These are phyloP conservation scores for Marasmius oreades DNA, from an alignment of 1,284 basidiomycete genomes.

Conservation along the genomic window DNA sequence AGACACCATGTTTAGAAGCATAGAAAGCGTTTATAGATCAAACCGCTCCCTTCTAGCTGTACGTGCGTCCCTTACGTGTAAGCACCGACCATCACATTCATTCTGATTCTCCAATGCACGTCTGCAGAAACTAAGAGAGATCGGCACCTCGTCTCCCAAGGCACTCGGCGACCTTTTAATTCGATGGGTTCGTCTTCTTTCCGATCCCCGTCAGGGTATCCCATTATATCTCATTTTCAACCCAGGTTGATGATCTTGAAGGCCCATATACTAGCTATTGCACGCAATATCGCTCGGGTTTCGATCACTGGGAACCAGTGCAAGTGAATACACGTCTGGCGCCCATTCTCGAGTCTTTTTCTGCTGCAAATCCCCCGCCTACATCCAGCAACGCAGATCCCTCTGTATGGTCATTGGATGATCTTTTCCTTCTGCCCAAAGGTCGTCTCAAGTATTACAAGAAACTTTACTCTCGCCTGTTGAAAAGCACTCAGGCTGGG, in stretches of 20 bases:
- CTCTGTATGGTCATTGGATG: slow-evolving; percentile 80
- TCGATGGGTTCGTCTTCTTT: slow-evolving; percentile 76
- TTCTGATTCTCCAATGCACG: slow-evolving; percentile 16
- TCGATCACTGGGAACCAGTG: slow-evolving; percentile 82
- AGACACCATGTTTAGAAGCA: slow-evolving; percentile 91
- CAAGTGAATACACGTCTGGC: slow-evolving; percentile 71
- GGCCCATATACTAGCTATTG: slow-evolving; percentile 84
- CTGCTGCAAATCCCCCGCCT: slow-evolving; percentile 58
- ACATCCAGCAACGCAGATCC: slow-evolving; percentile 37
- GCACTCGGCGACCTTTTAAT: slow-evolving; percentile 94
- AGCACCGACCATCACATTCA: not conserved
- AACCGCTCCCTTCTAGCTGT: slow-evolving; percentile 81
- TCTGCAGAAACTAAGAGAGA: slow-evolving; percentile 85
- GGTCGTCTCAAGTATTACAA: slow-evolving; percentile 88
- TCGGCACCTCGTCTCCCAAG: slow-evolving; percentile 91
- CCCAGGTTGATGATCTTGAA: slow-evolving; percentile 86
- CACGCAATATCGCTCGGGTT: slow-evolving; percentile 70
- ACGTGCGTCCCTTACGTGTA: slow-evolving; percentile 25
- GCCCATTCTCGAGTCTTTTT: slow-evolving; percentile 69
- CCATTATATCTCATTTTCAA: slow-evolving; percentile 13
- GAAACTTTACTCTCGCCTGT: slow-evolving; percentile 83
- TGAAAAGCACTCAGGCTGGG: slow-evolving; percentile 88
- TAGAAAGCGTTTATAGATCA: slow-evolving; percentile 90
- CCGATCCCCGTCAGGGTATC: slow-evolving; percentile 2
- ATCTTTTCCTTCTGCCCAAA: slow-evolving; percentile 85